Base-by-base conservation (phyloP, 2,329 filamentous ascomycete genomes). In the Dryadomyces quercus-mongolicae region DNA sequence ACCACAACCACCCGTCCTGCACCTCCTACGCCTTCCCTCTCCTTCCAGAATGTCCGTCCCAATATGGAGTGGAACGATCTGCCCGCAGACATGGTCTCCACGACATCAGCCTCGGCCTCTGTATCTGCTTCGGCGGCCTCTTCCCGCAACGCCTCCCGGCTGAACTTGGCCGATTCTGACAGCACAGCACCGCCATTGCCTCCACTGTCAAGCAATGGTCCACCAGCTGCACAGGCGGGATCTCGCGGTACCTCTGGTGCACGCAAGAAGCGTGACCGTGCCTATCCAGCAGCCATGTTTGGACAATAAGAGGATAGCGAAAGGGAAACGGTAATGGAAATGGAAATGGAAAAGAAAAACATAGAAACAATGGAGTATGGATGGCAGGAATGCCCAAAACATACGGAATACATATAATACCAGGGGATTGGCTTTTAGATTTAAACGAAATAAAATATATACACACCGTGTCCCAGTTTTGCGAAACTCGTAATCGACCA, bases 31-130 rank as follows among this genome's bases (percentile, higher is more conserved):
- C 7, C 51, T 40, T 62, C 65, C 21, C 66, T 70, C 49, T 83
- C 80, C 1, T 84, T 74, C 64, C 81, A 84, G 65, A 82, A 78
- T 56, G 66, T 71, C 60, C 72, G 80, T 7, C 76, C 81, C 2
- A 75, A 78, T 20, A 78, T 68, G 34, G 81, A 84, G 62, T 85
- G 81, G 81, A 85, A 85, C 66, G 81, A 85, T 62, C 62, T 85
- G 10, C 81, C 81, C 0, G 70, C 72, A 10, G 81, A 84, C 52
- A 82, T 84, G 77, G 65, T 75, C 12, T 62, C 66, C 20, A 55
- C 64, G 3, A 15, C 43, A 2, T 51, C 57, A 8, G 20, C 51
- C 4, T 25, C 55, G 5, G 36, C 49, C 6, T 58, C 55, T 1
- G 53, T 52, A 5, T 25, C 52, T 3, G 50, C 44, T 1, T 59